Percentiles rank a stretch among this genome's conserved stretches.
These are phyloP conservation scores for Haplosporangium gracile DNA, from an alignment of 192 early-diverging fungal genomes.

Conservation along the genomic window DNA sequence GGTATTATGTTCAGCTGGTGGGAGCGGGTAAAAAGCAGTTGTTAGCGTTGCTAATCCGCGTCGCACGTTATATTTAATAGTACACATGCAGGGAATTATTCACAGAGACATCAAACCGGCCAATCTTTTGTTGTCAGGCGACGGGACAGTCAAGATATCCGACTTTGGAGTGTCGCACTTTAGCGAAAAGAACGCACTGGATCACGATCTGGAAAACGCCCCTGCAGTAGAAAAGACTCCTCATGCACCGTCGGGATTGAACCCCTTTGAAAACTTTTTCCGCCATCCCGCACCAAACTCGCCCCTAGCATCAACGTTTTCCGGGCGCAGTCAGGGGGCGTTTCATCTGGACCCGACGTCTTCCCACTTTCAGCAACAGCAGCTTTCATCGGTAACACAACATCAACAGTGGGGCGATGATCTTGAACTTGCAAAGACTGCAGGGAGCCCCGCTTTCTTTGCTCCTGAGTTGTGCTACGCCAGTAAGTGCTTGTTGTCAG, in stretches of 20 bases:
- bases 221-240: slow-evolving; percentile 37
- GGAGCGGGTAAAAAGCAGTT: neutral
- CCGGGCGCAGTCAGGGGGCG: slow-evolving; percentile 10
- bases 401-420: slow-evolving; percentile 70
- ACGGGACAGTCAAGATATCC: slow-evolving; percentile 91
- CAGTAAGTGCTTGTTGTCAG: slow-evolving; percentile 35
- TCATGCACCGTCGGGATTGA: slow-evolving; percentile 27
- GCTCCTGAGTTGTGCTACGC: slow-evolving; percentile 96
- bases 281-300: slow-evolving; percentile 41
- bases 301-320: slow-evolving; percentile 25
- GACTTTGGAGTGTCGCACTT: slow-evolving; percentile 99
- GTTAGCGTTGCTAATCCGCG: neutral
- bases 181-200: slow-evolving; percentile 58
- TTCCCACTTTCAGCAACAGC: slow-evolving; percentile 18
- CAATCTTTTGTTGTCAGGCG: slow-evolving; percentile 86
- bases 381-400: slow-evolving; percentile 58
- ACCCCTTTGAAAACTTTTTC: slow-evolving; percentile 44
- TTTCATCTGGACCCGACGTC: slow-evolving; percentile 6
- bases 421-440: slow-evolving; percentile 93
- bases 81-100: slow-evolving; percentile 95
- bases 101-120: slow-evolving; percentile 99
- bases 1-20: neutral
- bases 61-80: slow-evolving; percentile 40
- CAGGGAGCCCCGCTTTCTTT: slow-evolving; percentile 97
- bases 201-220: slow-evolving; percentile 54